Evolutionary conservation across 1,139 yeast species (phyloP), one percentile per base, ranked within the genome.

Genomic region (Yamadazyma siamensis): DNA sequence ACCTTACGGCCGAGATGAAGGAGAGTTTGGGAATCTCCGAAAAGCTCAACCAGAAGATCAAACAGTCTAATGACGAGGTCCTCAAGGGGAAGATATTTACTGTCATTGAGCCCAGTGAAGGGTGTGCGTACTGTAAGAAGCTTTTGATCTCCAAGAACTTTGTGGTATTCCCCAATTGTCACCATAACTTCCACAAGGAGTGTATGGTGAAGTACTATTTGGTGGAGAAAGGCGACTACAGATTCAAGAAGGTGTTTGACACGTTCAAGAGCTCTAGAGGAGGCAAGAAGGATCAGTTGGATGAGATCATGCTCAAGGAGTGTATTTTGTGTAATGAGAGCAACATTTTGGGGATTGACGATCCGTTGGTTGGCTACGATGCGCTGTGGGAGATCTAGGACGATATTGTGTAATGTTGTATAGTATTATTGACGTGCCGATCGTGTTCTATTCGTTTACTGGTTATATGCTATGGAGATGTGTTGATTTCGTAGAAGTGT

Each of bases 151-250:
- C 80, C 4, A 75, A 89, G 35, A 80, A 81, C 46, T 89, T 88
- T 48, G 70, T 83, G 30, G 77, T 82, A 8, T 91, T 88, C 50
- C 96, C 96, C 0, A 67, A 63, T 35, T 91, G 98, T 50, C 83
- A 77, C 38, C 98, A 91, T 56, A 78, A 86, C 6, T 84, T 85
- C 61, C 98, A 94, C 52, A 80, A 81, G 34, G 96, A 88, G 48
- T 94, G 98, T 57, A 57, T 88, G 16, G 73, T 84, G 4, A 73
- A 77, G 35, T 61, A 61, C 22, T 72, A 82, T 24, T 53, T 81
- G 32, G 65, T 70, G 33, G 61, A 56, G 57, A 78, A 83, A 8
- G 77, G 80, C 21, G 87, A 87, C 47, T 82, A 80, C 49, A 71
- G 77, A 28, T 69, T 81, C 38, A 80, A 80, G 47, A 78, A 77